Evolutionary conservation across 2,329 filamentous ascomycete genomes (phyloP), one percentile per base, ranked within the genome.

Genomic region (Paraconiothyrium sp.): DNA sequence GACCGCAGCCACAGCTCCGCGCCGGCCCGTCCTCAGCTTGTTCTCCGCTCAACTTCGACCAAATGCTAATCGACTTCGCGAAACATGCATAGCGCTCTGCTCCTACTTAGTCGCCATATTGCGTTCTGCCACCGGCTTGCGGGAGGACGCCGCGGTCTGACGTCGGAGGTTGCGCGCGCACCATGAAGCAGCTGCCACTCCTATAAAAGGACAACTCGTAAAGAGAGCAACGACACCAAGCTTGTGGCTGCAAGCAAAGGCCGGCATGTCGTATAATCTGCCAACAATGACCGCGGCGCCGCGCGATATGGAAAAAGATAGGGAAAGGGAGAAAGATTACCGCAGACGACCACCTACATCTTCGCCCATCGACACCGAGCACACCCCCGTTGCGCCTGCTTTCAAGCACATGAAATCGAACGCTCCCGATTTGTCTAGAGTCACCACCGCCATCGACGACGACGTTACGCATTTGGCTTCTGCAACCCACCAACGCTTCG

Each of bases 401-500:
- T 32, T 43, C 41, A 58, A 67, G 20, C 57, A 58, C 16, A 61
- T 55, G 37, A 61, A 57, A 16, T 58, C 69, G 30, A 67, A 67
- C 44, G 54, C 65, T 14, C 10, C 60, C 50, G 59, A 61, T 11
- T 32, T 56, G 20, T 56, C 54, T n/a, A 48, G 41, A 56, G 30
- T 64, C 54, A 30, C 64, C 22, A 52, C 66, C 6, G 63, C 63
- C 47, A 46, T 56, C 34, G 70, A 64, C 20, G 55, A 54, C 11
- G 56, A 61, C 9, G 48, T 34, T 20, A 49, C 48, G 54, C 66
- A 54, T 50, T 69, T 73, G 11, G 67, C 70, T 30, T 70, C 67
- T 68, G 70, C 66, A 69, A 78, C 65, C 54, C 84, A 86, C 67
- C 85, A 87, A 71, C 84, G 83, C 68, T 85, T 90, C 69, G 88